Conservation (phyloP, 169 alveolate species). For the Miamiensis avidus region DNA sequence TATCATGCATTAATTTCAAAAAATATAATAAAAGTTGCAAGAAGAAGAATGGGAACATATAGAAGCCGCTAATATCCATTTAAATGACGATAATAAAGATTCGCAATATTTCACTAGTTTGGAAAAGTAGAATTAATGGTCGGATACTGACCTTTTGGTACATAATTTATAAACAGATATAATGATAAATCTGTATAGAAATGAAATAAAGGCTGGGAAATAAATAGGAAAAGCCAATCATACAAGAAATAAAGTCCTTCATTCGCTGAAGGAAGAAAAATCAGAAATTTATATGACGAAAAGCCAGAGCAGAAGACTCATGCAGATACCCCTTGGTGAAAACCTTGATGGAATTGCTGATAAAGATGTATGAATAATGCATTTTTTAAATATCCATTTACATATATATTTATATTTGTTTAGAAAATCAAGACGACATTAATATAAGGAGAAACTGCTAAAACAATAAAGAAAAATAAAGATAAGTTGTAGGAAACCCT, state of each 20-base stretch:
- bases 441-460: conserved; percentile 43
- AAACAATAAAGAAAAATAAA: conserved; percentile 43
- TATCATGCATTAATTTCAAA: no score
- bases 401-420: background rate
- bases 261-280: background rate
- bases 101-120: conserved; percentile 23
- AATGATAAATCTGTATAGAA: conserved; percentile 46
- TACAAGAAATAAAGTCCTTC: conserved; percentile 30
- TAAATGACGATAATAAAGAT: conserved; percentile 40
- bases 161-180: conserved; percentile 58
- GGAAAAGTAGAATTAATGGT: conserved; percentile 17
- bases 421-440: conserved; percentile 29
- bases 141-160: conserved; percentile 42
- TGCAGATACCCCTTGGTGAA: background rate
- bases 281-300: background rate
- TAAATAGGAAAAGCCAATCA: conserved; percentile 39
- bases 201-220: conserved; percentile 52
- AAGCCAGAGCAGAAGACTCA: background rate
- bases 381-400: background rate
- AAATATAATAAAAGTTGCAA: conserved; percentile 23
- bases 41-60: conserved; percentile 47
- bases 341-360: conserved; percentile 45
- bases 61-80: conserved; percentile 24
- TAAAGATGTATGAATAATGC: conserved; percentile 5
- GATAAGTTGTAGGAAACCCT: conserved; percentile 44